These are phyloP conservation scores for Chalara sp. DNA, from an alignment of 2,329 filamentous ascomycete genomes.

Conservation along the genomic window DNA sequence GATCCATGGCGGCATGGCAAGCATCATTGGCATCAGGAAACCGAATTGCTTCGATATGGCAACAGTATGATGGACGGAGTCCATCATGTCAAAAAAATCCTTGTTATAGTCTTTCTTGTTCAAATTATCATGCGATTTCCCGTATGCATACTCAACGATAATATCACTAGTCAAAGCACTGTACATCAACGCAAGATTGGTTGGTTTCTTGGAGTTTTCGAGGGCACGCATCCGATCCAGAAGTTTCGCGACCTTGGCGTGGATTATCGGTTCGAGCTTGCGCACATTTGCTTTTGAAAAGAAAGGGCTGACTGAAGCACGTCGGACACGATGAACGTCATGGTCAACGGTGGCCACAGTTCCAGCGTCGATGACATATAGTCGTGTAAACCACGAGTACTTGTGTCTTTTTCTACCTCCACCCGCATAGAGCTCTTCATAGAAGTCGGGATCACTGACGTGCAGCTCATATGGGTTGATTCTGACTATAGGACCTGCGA, in stretches of 20 bases:
- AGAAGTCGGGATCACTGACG: neutral
- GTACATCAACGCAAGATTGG: slow-evolving; percentile 6
- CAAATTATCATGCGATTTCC: neutral
- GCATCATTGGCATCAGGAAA: neutral
- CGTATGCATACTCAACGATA: too few species aligned
- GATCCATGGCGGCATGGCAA: neutral
- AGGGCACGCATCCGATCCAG: slow-evolving; percentile 5
- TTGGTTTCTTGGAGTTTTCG: slow-evolving; percentile 1
- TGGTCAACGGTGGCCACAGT: slow-evolving; percentile 9
- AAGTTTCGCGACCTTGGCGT: slow-evolving; percentile 9
- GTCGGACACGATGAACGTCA: slow-evolving; percentile 13
- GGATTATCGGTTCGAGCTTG: slow-evolving; percentile 14
- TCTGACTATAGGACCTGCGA: neutral
- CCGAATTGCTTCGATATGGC: slow-evolving; percentile 7
- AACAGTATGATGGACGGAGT: slow-evolving; percentile 11
- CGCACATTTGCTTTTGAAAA: slow-evolving; percentile 14
- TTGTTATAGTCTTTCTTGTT: slow-evolving; percentile 23
- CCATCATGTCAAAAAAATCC: slow-evolving; percentile 15
- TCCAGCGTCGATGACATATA: neutral
- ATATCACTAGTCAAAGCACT: slow-evolving; percentile 8
- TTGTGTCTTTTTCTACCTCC: too few species aligned
- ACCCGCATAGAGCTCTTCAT: neutral
- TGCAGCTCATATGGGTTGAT: neutral
- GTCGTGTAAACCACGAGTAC: neutral
- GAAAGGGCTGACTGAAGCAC: slow-evolving; percentile 14